These are phyloP conservation scores for Metarhizium brunneum DNA, from an alignment of 2,329 filamentous ascomycete species.

Conservation along the genomic window DNA sequence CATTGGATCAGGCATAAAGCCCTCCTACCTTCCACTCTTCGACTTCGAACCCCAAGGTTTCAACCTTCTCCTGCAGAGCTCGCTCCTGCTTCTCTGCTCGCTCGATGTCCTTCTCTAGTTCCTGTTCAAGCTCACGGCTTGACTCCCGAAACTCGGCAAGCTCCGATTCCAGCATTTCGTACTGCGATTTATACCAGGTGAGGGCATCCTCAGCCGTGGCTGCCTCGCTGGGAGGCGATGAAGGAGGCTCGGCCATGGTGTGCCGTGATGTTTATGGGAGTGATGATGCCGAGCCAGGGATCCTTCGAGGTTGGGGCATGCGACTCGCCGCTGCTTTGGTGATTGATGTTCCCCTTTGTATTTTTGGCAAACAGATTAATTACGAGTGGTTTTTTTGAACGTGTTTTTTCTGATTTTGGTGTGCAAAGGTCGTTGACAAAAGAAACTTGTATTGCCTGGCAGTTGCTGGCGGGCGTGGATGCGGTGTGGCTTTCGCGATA, in stretches of 20 bases:
- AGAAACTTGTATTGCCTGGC: constrained; percentile 2
- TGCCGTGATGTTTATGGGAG: background rate
- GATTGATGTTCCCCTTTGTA: background rate
- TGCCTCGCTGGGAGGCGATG: constrained; percentile 49
- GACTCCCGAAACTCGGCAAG: constrained; percentile 89
- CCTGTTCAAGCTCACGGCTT: constrained; percentile 86
- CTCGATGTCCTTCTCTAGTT: constrained; percentile 93
- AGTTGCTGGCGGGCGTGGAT: background rate
- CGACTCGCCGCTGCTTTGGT: background rate
- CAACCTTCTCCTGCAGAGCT: constrained; percentile 75
- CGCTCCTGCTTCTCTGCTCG: constrained; percentile 90
- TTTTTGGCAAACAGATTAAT: background rate
- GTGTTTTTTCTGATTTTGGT: background rate
- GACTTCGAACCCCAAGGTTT: constrained; percentile 76
- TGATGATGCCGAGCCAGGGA: background rate
- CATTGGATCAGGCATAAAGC: no score
- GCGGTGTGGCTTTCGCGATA: background rate
- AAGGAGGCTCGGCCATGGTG: constrained; percentile 50
- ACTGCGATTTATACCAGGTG: constrained; percentile 91
- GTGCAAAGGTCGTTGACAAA: background rate
- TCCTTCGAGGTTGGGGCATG: background rate
- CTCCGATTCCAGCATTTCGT: constrained; percentile 85
- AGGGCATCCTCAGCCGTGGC: constrained; percentile 64
- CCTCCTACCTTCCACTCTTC: constrained; percentile 91
- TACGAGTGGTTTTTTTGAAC: background rate